These are phyloP conservation scores for Logfia minima DNA, from an alignment of 129 eudicot species.

Conservation along the genomic window DNA sequence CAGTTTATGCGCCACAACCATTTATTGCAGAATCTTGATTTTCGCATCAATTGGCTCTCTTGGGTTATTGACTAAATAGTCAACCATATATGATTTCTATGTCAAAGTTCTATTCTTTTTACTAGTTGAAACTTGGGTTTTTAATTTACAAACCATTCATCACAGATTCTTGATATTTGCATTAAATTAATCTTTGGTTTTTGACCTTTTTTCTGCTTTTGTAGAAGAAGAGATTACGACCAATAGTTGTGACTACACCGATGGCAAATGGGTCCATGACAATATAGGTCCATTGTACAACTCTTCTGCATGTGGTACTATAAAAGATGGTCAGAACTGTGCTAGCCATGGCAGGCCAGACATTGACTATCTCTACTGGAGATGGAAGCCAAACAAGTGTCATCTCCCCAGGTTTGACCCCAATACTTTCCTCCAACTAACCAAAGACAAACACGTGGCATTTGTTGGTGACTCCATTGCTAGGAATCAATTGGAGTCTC, in stretches of 20 bases:
- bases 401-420: constrained; percentile 81
- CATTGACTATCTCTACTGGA: constrained; percentile 64
- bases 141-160: background rate
- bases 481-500: constrained; percentile 87
- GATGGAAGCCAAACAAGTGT: constrained; percentile 78
- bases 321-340: constrained; percentile 80
- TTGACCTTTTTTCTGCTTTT: constrained; percentile 11
- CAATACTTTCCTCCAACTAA: constrained; percentile 50
- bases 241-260: constrained; percentile 63
- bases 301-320: constrained; percentile 69
- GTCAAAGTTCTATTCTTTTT: constrained; percentile 13
- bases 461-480: constrained; percentile 97
- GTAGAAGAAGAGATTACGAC: constrained; percentile 39
- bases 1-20: constrained; percentile 10
- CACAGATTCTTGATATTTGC: constrained; percentile 8
- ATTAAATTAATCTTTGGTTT: background rate
- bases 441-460: constrained; percentile 65
- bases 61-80: constrained; percentile 18
- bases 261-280: constrained; percentile 80
- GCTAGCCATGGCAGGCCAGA: constrained; percentile 81
- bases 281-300: constrained; percentile 70
- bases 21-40: background rate
- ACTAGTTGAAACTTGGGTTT: constrained; percentile 9
- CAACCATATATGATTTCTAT: background rate
- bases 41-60: constrained; percentile 10